Percentiles rank a stretch among this genome's conserved stretches.
Conservation (phyloP, 225 moss, liverwort and hornwort genomes). For the Physcomitrellopsis africana region DNA sequence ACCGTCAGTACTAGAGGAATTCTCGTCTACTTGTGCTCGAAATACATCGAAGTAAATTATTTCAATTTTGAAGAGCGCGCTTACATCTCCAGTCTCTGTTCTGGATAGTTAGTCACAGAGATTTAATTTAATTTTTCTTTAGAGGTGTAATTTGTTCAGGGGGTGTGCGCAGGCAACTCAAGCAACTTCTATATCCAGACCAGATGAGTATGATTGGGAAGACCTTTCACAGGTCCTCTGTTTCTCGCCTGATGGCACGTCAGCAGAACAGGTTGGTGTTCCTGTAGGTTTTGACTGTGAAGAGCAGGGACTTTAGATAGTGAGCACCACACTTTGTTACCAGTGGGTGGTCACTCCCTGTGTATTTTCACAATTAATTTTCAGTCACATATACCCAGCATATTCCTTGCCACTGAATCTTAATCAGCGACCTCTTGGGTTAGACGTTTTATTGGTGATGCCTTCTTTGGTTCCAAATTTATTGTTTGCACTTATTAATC, state of each 20-base stretch:
- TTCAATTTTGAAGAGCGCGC: slow-evolving; percentile 18
- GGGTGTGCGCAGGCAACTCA: slow-evolving; percentile 37
- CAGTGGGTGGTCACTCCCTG: background rate
- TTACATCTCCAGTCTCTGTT: slow-evolving; percentile 7
- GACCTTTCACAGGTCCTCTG: slow-evolving; percentile 52
- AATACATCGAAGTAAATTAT: background rate
- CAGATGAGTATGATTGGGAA: slow-evolving; percentile 55
- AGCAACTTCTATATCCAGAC: slow-evolving; percentile 22
- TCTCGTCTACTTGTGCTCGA: background rate
- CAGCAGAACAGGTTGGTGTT: slow-evolving; percentile 50
- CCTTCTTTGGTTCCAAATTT: background rate
- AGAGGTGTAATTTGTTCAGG: slow-evolving; percentile 47
- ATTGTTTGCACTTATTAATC: background rate
- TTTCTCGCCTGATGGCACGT: slow-evolving; percentile 65
- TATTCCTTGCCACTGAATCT: background rate
- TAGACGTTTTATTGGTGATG: background rate
- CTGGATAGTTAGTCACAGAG: background rate
- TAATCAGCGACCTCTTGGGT: background rate
- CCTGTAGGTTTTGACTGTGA: background rate
- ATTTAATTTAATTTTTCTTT: slow-evolving; percentile 1
- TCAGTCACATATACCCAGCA: background rate
- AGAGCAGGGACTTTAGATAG: background rate
- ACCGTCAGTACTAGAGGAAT: background rate
- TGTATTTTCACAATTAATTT: background rate
- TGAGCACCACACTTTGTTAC: slow-evolving; percentile 2